Evolutionary conservation across 2,329 filamentous ascomycete genomes (phyloP), one percentile per base, ranked within the genome.

Genomic region (Amauroascus niger): DNA sequence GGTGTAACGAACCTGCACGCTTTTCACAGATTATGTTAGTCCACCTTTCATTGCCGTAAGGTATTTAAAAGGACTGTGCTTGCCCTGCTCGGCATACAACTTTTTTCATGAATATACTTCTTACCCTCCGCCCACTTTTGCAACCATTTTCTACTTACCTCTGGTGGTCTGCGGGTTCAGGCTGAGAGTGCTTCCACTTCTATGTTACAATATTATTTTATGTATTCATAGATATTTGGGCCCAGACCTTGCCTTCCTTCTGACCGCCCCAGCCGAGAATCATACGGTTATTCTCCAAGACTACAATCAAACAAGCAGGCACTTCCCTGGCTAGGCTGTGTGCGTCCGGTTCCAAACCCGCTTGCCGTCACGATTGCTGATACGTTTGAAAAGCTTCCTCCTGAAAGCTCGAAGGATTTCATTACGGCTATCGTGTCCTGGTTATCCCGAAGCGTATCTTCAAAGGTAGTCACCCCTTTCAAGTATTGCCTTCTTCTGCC

Each of bases 1-100:
- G 39, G 39, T 51, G 49, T 52, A 44, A 52, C 49, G 26, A 44
- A 26, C 28, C 8, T 32, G 39, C 16, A 6, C 40, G 16, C n/a
- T 26, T 26, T 11, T 37, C 35, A 13, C 6, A 18, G 16, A 2
- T 24, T 5, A 45, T 44, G 8, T n/a, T 41, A 22, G 20, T 22
- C 18, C 13, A 22, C 33, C 24, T 2, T 8, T 24, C 6, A 20
- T 44, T 5, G 37, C 37, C 16, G 14, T 33, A 6, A 32, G 18
- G n/a, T 28, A 18, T 50, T 41, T 50, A 50, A 41, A 50, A 41
- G 22, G 22, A 37, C 18, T 39, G 14, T 22, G 9, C 20, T 24
- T 20, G 28, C 4, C 45, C 30, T 33, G 30, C 16, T 33, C 16
- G 14, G 26, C 7, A 6, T 24, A 22, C 18, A 18, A 14, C 32